These are phyloP conservation scores for Vitis vinifera DNA, from an alignment of 164 flowering plant species.

Conservation along the genomic window DNA sequence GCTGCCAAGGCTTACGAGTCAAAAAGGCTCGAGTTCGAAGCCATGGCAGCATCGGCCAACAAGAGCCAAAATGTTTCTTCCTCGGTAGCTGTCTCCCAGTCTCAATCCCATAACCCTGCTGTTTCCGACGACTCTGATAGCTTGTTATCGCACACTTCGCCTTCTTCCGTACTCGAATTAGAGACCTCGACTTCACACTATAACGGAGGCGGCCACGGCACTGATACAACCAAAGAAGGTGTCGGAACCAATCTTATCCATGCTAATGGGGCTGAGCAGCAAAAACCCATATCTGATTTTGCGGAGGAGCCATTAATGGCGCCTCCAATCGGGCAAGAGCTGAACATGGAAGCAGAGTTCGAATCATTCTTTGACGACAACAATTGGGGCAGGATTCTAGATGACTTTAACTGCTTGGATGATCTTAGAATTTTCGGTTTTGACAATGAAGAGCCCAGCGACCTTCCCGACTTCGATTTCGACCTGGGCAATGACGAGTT, in stretches of 20 bases:
- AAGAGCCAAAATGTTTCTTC: not conserved
- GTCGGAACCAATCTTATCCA: not conserved
- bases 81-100: not conserved
- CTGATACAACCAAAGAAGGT: not conserved
- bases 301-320: slow-evolving; percentile 25
- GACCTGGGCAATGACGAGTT: slow-evolving; percentile 35
- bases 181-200: slow-evolving; percentile 32
- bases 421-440: slow-evolving; percentile 44
- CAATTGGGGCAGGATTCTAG: slow-evolving; percentile 23
- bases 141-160: slow-evolving; percentile 42
- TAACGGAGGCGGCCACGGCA: too few species aligned
- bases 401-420: slow-evolving; percentile 39
- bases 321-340: slow-evolving; percentile 27
- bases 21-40: slow-evolving; percentile 38
- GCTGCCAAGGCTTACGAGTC: slow-evolving; percentile 69
- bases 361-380: slow-evolving; percentile 39
- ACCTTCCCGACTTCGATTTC: slow-evolving; percentile 50
- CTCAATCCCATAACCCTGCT: slow-evolving; percentile 12
- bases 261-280: slow-evolving; percentile 14
- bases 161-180: slow-evolving; percentile 49
- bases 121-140: slow-evolving; percentile 42
- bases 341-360: slow-evolving; percentile 41
- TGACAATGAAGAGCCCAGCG: slow-evolving; percentile 28
- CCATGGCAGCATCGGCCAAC: slow-evolving; percentile 15
- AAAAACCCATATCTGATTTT: slow-evolving; percentile 16